Conservation (phyloP, 1,284 basidiomycete genomes). For the Fomitopsis pinicola region DNA sequence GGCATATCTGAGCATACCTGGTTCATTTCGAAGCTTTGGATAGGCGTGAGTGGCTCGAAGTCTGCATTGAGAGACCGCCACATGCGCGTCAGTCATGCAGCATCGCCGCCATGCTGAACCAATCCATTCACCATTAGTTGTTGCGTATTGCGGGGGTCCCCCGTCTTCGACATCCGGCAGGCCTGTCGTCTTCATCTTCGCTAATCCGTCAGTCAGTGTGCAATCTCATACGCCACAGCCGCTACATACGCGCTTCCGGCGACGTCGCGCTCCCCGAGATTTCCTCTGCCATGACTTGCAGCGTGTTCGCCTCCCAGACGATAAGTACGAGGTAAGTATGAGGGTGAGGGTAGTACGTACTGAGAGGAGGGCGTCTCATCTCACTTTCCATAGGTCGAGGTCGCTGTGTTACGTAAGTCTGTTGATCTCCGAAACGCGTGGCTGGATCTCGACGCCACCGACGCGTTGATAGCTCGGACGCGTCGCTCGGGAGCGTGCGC, state of each 20-base stretch:
- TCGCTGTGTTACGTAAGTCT: too few relatives aligned
- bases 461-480: too few relatives aligned
- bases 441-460: too few relatives aligned
- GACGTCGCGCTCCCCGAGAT: not conserved
- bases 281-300: not conserved
- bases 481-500: too few relatives aligned
- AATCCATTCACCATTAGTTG: not conserved
- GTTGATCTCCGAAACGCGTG: too few relatives aligned
- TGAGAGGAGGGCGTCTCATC: too few relatives aligned
- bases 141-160: not conserved
- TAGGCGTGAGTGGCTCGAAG: conserved; percentile 4
- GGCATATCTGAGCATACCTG: conserved; percentile 9
- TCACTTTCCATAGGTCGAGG: too few relatives aligned
- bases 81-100: not conserved
- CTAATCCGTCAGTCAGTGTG: conserved; percentile 2
- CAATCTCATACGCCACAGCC: not conserved
- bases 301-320: too few relatives aligned
- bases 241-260: conserved; percentile 20
- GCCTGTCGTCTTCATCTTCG: conserved; percentile 10
- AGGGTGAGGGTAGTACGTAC: too few relatives aligned
- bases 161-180: conserved; percentile 15
- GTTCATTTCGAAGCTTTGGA: conserved; percentile 8
- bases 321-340: too few relatives aligned
- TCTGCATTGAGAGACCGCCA: not conserved
- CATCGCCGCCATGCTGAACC: not conserved